These are phyloP conservation scores for Pythium utonaiense DNA, from an alignment of 352 stramenopile genomes.

Conservation along the genomic window DNA sequence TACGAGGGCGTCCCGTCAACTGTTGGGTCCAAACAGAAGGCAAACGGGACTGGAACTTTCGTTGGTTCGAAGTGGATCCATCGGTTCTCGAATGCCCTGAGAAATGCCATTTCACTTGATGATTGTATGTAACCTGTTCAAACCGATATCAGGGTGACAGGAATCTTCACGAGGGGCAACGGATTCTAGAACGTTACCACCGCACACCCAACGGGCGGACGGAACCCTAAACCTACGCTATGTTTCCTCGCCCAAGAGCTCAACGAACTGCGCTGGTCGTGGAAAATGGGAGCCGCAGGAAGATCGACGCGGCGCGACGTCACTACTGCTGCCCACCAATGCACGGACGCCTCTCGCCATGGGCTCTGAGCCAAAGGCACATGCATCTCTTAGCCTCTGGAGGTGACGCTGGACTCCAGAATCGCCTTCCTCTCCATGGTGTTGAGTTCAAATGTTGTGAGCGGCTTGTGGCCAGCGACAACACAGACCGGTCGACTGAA, in stretches of 20 bases:
- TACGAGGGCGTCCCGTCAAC: conserved; percentile 5
- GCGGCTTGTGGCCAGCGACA: too few relatives aligned
- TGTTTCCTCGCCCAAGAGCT: neutral
- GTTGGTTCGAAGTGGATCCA: conserved; percentile 4
- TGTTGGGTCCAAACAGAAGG: conserved; percentile 9
- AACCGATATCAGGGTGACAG: neutral
- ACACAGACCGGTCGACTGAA: too few relatives aligned
- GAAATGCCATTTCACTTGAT: conserved; percentile 7
- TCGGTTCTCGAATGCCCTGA: conserved; percentile 8
- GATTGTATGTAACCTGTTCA: neutral
- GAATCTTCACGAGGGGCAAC: neutral
- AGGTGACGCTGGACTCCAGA: too few relatives aligned
- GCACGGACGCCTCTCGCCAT: too few relatives aligned
- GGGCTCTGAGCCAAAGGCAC: too few relatives aligned
- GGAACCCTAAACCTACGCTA: conserved; percentile 3
- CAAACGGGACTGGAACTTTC: conserved; percentile 2
- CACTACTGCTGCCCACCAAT: too few relatives aligned
- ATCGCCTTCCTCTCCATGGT: too few relatives aligned
- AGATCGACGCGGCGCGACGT: conserved; percentile 18
- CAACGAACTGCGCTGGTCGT: neutral
- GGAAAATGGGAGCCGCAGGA: too few relatives aligned
- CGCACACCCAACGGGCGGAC: neutral
- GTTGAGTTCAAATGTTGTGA: too few relatives aligned
- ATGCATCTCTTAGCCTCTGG: too few relatives aligned
- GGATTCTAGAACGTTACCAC: conserved; percentile 4